Percentiles rank a stretch among this genome's conserved stretches.
These are phyloP conservation scores for Euphorbia tirucalli DNA, from an alignment of 345 rosid species.

Conservation along the genomic window DNA sequence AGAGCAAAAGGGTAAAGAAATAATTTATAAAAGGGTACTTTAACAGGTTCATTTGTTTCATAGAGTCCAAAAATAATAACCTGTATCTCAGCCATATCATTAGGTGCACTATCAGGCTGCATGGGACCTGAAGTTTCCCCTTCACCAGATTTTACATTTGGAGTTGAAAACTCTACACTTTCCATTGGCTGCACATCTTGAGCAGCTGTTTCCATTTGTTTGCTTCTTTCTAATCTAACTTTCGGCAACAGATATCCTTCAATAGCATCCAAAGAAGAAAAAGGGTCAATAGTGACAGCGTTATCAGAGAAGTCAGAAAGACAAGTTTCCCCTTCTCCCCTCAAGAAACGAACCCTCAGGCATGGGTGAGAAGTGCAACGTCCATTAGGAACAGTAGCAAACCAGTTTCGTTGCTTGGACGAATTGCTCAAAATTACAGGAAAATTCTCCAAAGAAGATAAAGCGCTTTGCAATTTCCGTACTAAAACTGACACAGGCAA, in stretches of 20 bases:
- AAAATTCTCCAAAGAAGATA: conserved; percentile 78
- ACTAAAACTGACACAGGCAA: conserved; percentile 49
- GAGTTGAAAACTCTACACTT: conserved; percentile 32
- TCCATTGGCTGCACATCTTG: conserved; percentile 40
- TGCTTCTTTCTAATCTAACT: conserved; percentile 40
- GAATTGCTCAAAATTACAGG: conserved; percentile 60
- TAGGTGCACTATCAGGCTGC: conserved; percentile 38
- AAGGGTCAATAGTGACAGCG: conserved; percentile 70
- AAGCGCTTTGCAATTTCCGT: conserved; percentile 70
- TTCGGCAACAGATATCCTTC: conserved; percentile 64
- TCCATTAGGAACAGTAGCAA: conserved; percentile 64
- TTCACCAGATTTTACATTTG: conserved; percentile 42
- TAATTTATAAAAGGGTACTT: neutral
- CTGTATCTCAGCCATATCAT: conserved; percentile 51
- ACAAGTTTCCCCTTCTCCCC: conserved; percentile 64
- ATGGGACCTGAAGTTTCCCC: conserved; percentile 48
- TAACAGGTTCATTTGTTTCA: neutral
- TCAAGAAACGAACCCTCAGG: conserved; percentile 65
- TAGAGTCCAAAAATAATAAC: conserved; percentile 26
- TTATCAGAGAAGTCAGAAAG: conserved; percentile 57
- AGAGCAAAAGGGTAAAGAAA: neutral
- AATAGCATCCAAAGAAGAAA: conserved; percentile 59
- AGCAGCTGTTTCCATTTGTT: conserved; percentile 32
- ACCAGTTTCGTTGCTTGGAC: conserved; percentile 57
- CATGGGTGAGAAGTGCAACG: conserved; percentile 53